Evolutionary conservation across 345 rosid genomes (phyloP), one percentile per base, ranked within the genome.

Genomic region (Citrus reticulata): DNA sequence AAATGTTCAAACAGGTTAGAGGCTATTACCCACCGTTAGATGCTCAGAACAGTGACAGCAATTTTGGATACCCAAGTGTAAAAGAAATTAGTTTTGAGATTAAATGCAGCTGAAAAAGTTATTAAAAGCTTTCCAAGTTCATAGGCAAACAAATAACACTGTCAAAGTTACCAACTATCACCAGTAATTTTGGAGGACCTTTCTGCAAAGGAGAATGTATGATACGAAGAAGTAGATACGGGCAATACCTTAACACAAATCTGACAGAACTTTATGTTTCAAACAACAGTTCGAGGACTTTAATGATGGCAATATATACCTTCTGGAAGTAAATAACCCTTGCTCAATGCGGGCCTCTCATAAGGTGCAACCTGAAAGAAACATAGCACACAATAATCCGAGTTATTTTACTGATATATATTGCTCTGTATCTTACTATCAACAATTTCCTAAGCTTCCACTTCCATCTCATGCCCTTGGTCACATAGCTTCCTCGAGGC

Each of bases 281-380:
- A 62, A 51, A 65, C 13, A 20, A 2, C 46, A 11, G 77, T 60
- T 57, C 42, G 8, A 51, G 29, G 37, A 54, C 49, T 61, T 32
- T 40, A 51, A 64, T 34, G 66, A 70, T 29, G 46, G 66, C 72
- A 77, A 74, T 35, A 10, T 58, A 81, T 75, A 91, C 98, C 90
- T 90, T 89, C 98, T 25, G 97, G 95, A 77, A 94, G 89, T 76
- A 94, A 70, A 85, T 87, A 94, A 32, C 98, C 97, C 88, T 94
- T 94, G 90, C 97, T 94, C 80, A 94, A 85, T 25, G 98, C 95
- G 51, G 97, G 98, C 81, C 98, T 92, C 90, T 94, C 98, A 70
- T 94, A 94, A 32, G 98, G 97, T 24, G 97, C 87, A 78, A 88
- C 90, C 97, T 94, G 89, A 22, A 81, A 67, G 67, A 79, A 82